These are phyloP conservation scores for Spergularia bocconei DNA, from an alignment of 148 eudicot species.

Conservation along the genomic window DNA sequence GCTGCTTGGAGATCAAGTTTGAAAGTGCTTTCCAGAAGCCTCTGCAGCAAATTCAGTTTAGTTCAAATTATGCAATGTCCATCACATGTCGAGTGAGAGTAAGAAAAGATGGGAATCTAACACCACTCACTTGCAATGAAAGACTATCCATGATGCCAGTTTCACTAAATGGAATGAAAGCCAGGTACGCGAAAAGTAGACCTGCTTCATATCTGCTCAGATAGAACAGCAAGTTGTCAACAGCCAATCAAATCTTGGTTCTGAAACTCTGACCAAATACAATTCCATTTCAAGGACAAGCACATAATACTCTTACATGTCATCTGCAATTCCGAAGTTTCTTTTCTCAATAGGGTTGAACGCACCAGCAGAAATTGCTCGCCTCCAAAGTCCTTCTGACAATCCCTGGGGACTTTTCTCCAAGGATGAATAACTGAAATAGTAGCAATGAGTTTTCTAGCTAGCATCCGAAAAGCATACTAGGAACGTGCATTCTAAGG, in stretches of 20 bases:
- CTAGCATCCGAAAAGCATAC: background rate
- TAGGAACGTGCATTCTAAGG: background rate
- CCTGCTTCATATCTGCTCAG: conserved; percentile 90
- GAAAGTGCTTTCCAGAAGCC: conserved; percentile 94
- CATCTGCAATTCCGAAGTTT: conserved; percentile 95
- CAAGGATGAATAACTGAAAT: conserved; percentile 56
- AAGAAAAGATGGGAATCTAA: conserved; percentile 1
- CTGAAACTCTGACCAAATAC: background rate
- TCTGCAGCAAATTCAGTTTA: conserved; percentile 57
- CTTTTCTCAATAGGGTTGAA: conserved; percentile 75
- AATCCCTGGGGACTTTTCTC: conserved; percentile 53
- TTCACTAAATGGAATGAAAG: conserved; percentile 89
- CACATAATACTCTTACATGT: conserved; percentile 51
- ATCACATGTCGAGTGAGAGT: background rate
- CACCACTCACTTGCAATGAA: conserved; percentile 65
- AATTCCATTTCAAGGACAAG: background rate
- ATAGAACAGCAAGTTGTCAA: background rate
- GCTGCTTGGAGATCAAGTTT: conserved; percentile 82
- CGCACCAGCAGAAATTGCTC: conserved; percentile 89
- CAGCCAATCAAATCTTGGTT: background rate
- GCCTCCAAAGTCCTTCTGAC: conserved; percentile 89
- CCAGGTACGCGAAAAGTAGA: conserved; percentile 78
- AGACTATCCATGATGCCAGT: conserved; percentile 81
- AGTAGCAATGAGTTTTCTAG: conserved; percentile 9
- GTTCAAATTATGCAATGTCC: conserved; percentile 7